Evolutionary conservation across 257 asterid species (phyloP).

Genomic region (Rhazya stricta): DNA sequence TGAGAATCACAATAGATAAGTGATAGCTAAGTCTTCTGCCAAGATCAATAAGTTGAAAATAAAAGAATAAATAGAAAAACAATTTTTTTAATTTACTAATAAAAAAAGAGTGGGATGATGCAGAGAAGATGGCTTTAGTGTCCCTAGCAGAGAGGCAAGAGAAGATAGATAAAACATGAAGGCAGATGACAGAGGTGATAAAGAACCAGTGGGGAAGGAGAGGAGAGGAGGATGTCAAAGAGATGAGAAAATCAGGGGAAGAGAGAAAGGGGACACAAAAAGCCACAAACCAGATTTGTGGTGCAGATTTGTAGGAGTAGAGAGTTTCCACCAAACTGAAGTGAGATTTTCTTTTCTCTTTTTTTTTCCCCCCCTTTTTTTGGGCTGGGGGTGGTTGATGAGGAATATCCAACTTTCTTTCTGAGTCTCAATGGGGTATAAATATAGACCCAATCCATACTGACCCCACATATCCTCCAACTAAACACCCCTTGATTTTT

Average conservation of each 20-base stretch:
- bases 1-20: background rate
- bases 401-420: background rate
- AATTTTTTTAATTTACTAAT: no score
- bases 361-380: no score
- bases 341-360: background rate
- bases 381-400: no score
- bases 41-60: background rate
- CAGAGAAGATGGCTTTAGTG: background rate
- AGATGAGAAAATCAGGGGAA: background rate
- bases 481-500: background rate
- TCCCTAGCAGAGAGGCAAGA: no score
- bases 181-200: background rate
- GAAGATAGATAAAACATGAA: background rate
- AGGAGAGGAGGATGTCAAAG: background rate
- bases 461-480: background rate
- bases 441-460: background rate
- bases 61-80: no score
- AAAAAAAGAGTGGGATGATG: background rate
- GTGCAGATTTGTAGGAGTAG: background rate
- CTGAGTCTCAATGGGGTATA: background rate
- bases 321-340: background rate
- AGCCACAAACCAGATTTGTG: background rate
- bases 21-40: background rate
- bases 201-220: background rate
- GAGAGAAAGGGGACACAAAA: background rate